These are phyloP conservation scores for Lachancea lanzarotensis DNA, from an alignment of 805 yeast species.

Conservation along the genomic window DNA sequence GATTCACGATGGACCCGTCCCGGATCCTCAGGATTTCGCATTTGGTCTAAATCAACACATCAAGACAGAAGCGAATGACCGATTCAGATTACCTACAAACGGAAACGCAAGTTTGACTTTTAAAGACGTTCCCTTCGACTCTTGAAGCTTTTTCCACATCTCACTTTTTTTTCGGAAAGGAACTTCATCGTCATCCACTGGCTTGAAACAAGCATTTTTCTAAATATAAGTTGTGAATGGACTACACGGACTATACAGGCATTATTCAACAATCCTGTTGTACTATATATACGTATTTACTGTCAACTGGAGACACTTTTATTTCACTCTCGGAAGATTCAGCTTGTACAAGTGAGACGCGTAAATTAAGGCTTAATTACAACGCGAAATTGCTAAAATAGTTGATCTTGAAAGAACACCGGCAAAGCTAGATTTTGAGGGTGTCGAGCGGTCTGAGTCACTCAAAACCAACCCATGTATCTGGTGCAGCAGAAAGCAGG, in stretches of 20 bases:
- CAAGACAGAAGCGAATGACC: slow-evolving; percentile 11
- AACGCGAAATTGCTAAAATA: background rate
- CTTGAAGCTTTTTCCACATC: background rate
- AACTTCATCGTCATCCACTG: too few species aligned
- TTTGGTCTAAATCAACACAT: slow-evolving; percentile 18
- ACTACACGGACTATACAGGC: background rate
- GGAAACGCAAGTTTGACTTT: slow-evolving; percentile 2
- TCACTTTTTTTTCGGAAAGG: too few species aligned
- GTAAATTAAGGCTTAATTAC: background rate
- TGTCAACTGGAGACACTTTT: background rate
- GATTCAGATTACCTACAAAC: slow-evolving; percentile 6
- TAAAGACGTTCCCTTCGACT: slow-evolving; percentile 4
- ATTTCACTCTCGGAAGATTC: too few species aligned
- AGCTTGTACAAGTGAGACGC: background rate
- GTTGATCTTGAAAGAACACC: too few species aligned
- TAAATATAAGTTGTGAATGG: too few species aligned
- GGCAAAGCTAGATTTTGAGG: too few species aligned
- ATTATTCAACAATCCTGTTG: background rate
- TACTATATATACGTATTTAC: background rate
- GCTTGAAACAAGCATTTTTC: too few species aligned
- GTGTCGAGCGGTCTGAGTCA: too few species aligned
- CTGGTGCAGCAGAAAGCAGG: background rate
- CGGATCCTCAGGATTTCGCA: slow-evolving; percentile 15
- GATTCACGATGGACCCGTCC: slow-evolving; percentile 9
- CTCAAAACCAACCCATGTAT: background rate